Base-by-base conservation (phyloP, 306 rosid species). In the Acacia confusa region DNA sequence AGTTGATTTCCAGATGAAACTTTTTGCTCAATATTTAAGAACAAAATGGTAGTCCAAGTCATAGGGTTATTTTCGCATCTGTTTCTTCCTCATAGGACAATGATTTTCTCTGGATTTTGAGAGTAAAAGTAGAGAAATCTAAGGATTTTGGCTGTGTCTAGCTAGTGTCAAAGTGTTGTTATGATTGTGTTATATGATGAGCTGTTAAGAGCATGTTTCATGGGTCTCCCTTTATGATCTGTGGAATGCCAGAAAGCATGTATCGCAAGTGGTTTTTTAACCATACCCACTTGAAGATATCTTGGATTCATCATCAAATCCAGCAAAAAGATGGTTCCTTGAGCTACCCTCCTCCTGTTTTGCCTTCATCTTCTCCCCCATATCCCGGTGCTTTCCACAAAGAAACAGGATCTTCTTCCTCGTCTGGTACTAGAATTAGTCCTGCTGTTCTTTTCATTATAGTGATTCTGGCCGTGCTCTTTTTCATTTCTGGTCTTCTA, bases 401-500 rank as follows among this genome's bases (percentile, higher is more conserved):
- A 86, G 92, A 87, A 52, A 45, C 92, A 43, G 72, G 48, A 53
- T 78, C 87, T 6, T 65, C 88, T 1, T 82, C 92, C 25, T 32
- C 90, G 2, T 85, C 92, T 77, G 94, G 93, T 28, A 85, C 91
- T 71, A 91, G 83, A 82, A 90, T 91, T 69, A 93, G 97, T 80
- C 97, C 97, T 6, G 97, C 97, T 63, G 89, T 91, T 72, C 96
- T 93, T 69, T 91, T 93, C 74, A 87, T 91, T 50, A 91, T 93
- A 72, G 97, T 93, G 65, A 90, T 93, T 82, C 79, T 93, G 79
- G 97, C 96, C 72, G 97, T 91, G 17, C 82, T 90, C 71, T 93
- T 93, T 74, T 93, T 93, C 90, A 91, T 93, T 77, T 91, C 97
- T 76, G 97, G 97, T 71, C 82, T 93, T 76, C 96, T 93, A 48